These are phyloP conservation scores for Podaxis sp. DNA, from an alignment of 768 basidiomycete genomes.

Conservation along the genomic window DNA sequence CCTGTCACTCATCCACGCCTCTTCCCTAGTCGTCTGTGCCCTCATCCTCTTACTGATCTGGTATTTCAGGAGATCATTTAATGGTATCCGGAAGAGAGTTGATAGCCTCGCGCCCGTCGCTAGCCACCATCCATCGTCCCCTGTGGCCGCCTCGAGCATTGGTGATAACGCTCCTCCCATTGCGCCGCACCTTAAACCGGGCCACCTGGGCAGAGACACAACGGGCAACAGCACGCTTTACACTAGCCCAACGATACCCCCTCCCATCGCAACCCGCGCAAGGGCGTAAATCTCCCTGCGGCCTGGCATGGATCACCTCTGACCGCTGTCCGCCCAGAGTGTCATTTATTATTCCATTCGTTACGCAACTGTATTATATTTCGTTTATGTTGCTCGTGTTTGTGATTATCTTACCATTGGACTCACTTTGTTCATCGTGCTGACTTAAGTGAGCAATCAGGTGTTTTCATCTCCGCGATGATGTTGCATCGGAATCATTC, in stretches of 20 bases:
- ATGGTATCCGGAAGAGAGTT: not conserved
- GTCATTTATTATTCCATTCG: no score
- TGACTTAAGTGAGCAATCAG: no score
- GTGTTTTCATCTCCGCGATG: no score
- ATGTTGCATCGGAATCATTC: no score
- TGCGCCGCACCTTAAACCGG: not conserved
- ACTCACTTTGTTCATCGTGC: no score
- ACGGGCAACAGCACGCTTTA: no score
- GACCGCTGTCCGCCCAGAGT: no score
- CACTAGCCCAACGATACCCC: not conserved
- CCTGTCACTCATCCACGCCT: not conserved
- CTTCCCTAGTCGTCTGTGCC: not conserved
- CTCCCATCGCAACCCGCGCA: not conserved
- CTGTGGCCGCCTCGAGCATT: no score
- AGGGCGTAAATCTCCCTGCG: not conserved
- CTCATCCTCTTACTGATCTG: not conserved
- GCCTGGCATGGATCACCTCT: not conserved
- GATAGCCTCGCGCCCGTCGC: not conserved
- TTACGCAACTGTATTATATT: no score
- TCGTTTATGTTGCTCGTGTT: no score
- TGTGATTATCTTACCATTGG: no score
- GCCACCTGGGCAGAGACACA: no score
- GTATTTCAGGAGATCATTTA: not conserved
- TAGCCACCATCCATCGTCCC: not conserved
- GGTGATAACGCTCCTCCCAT: not conserved